Evolutionary conservation across 2,329 filamentous ascomycete species (phyloP).

Genomic region (Trichoderma hamatum): DNA sequence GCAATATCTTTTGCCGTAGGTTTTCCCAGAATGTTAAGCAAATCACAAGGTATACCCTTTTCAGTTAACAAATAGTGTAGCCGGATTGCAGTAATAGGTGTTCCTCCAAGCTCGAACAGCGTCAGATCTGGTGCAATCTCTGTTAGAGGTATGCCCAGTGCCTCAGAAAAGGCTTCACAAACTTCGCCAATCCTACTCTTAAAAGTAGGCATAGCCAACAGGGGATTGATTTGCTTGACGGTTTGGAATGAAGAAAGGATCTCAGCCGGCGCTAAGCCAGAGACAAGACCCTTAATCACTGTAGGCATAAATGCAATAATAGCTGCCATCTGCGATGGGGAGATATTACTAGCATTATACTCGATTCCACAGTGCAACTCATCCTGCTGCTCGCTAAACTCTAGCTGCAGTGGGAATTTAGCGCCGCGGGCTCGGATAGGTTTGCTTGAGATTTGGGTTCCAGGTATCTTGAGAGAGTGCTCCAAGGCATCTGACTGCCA

Average conservation of each 20-base stretch:
- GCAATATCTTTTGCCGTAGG: not conserved
- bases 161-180: not conserved
- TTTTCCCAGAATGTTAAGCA: not conserved
- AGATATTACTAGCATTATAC: not conserved
- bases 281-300: not conserved
- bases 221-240: not conserved
- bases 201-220: not conserved
- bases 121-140: not conserved
- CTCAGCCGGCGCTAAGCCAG: not conserved
- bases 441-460: not conserved
- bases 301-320: not conserved
- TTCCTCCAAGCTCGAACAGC: slow-evolving; percentile 9
- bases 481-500: slow-evolving; percentile 11
- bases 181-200: not conserved
- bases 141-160: not conserved
- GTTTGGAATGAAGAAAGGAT: not conserved
- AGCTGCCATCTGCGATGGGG: not conserved
- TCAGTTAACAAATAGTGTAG: not conserved
- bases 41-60: not conserved
- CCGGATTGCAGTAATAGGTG: not conserved
- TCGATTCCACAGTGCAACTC: slow-evolving; percentile 3
- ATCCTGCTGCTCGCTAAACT: not conserved
- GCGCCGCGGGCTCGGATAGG: slow-evolving; percentile 2
- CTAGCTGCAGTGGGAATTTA: slow-evolving; percentile 4
- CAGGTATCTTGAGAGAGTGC: slow-evolving; percentile 1